Conservation (phyloP, 192 early-diverging fungal genomes). For the Linnemannia hyalina region DNA sequence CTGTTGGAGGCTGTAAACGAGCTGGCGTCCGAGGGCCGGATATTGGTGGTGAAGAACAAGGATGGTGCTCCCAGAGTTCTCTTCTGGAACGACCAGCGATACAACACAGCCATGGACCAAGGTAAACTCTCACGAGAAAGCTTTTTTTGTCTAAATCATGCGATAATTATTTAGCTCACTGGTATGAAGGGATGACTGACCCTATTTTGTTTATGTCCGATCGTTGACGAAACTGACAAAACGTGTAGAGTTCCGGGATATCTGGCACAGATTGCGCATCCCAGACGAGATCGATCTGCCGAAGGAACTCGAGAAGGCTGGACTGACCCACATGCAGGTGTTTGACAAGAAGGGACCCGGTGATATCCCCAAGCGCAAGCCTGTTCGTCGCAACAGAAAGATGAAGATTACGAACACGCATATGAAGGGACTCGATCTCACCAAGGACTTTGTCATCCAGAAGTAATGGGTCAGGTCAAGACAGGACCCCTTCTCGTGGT, state of each 20-base stretch:
- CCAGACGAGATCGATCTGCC: conserved; percentile 82
- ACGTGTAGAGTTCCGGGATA: conserved; percentile 75
- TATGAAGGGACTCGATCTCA: conserved; percentile 78
- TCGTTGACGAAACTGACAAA: neutral
- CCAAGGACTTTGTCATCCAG: conserved; percentile 73
- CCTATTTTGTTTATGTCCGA: neutral
- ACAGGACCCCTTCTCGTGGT: neutral
- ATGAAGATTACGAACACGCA: conserved; percentile 88
- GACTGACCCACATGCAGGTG: conserved; percentile 79
- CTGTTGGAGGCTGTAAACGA: conserved; percentile 66
- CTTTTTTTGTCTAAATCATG: neutral
- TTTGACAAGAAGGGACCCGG: conserved; percentile 71
- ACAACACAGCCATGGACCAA: conserved; percentile 66
- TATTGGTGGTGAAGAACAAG: conserved; percentile 76
- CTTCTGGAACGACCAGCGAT: conserved; percentile 73
- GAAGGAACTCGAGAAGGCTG: conserved; percentile 77
- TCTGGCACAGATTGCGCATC: conserved; percentile 75
- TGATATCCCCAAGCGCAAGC: conserved; percentile 66
- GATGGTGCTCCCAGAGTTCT: conserved; percentile 74
- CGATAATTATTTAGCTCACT: neutral
- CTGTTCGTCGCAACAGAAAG: conserved; percentile 71
- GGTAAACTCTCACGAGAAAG: conserved; percentile 39
- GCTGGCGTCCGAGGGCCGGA: conserved; percentile 63
- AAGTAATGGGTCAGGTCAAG: conserved; percentile 9
- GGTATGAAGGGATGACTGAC: neutral